Evolutionary conservation across 2,329 filamentous ascomycete genomes (phyloP).

Genomic region (Calonectria fujianensis): DNA sequence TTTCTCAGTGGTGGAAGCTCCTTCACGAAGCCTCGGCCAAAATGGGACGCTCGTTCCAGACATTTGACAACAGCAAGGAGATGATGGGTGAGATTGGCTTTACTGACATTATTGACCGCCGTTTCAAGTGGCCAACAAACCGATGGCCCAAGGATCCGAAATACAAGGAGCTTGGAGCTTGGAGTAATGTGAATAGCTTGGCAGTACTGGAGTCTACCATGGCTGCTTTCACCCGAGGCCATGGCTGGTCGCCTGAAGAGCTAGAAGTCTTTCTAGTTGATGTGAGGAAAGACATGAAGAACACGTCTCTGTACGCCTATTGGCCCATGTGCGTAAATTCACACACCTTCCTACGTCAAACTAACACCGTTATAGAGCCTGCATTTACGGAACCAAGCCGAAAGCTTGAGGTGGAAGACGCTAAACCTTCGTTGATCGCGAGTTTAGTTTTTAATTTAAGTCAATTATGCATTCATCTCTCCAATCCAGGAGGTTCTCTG

Average conservation of each 20-base stretch:
- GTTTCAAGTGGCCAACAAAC: constrained; percentile 69
- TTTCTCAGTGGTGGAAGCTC: constrained; percentile 53
- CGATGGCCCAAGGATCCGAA: constrained; percentile 70
- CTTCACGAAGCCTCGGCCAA: constrained; percentile 55
- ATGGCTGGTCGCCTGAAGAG: constrained; percentile 51
- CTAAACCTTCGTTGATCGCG: background rate
- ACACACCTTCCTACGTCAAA: too few species aligned
- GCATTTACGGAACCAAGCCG: constrained; percentile 21
- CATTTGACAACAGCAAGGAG: constrained; percentile 48
- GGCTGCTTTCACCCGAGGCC: constrained; percentile 54
- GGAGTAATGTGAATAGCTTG: constrained; percentile 51
- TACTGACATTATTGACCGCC: constrained; percentile 66
- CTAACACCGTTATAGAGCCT: background rate
- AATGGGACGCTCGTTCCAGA: constrained; percentile 54
- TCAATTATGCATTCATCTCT: too few species aligned
- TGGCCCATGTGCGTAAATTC: constrained; percentile 45
- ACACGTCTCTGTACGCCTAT: constrained; percentile 53
- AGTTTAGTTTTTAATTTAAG: background rate
- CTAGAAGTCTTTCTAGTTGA: constrained; percentile 47
- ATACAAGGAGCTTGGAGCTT: constrained; percentile 69
- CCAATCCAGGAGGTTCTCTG: too few species aligned
- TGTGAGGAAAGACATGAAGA: constrained; percentile 50
- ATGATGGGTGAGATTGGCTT: constrained; percentile 71
- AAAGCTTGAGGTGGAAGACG: background rate
- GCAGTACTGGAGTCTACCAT: constrained; percentile 55